phyloP scores from a whole-genome alignment of 805 yeast genomes.

The Barnettozyma pratensis region DNA sequence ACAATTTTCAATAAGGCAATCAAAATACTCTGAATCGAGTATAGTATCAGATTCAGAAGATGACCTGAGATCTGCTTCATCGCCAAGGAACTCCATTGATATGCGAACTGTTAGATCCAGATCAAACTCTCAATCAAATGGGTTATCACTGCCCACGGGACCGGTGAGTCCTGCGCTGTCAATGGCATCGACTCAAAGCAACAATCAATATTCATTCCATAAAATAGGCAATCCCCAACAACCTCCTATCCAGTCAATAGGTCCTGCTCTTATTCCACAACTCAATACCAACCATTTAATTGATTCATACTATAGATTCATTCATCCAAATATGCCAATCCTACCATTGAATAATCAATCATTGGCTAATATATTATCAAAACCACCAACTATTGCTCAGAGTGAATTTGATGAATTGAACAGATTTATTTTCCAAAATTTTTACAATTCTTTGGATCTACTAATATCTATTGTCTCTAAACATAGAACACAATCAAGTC shows the following conservation, averaged over 20 bases:
- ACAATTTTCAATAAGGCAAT: conserved; percentile 7
- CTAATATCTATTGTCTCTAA: conserved; percentile 13
- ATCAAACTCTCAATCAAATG: conserved; percentile 15
- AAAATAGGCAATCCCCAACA: background rate
- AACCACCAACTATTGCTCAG: conserved; percentile 12
- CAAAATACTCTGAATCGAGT: conserved; percentile 18
- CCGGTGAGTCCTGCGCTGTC: conserved; percentile 23
- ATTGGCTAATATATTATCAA: conserved; percentile 15
- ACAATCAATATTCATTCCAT: conserved; percentile 1
- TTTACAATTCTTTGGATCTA: conserved; percentile 18
- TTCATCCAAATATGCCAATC: conserved; percentile 34
- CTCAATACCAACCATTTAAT: conserved; percentile 29
- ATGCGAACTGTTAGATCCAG: conserved; percentile 14
- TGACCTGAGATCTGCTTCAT: conserved; percentile 15
- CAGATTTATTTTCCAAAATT: conserved; percentile 13
- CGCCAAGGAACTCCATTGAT: conserved; percentile 21
- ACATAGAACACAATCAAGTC: conserved; percentile 4
- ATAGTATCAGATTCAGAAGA: conserved; percentile 25
- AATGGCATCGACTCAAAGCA: background rate
- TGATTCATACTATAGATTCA: conserved; percentile 43
- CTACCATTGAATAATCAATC: conserved; percentile 30
- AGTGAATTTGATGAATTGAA: conserved; percentile 18
- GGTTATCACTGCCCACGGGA: background rate
- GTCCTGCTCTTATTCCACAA: background rate
- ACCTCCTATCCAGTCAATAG: background rate